Evolutionary conservation across 192 early-diverging fungal genomes (phyloP).

Genomic region (Coemansia erecta): DNA sequence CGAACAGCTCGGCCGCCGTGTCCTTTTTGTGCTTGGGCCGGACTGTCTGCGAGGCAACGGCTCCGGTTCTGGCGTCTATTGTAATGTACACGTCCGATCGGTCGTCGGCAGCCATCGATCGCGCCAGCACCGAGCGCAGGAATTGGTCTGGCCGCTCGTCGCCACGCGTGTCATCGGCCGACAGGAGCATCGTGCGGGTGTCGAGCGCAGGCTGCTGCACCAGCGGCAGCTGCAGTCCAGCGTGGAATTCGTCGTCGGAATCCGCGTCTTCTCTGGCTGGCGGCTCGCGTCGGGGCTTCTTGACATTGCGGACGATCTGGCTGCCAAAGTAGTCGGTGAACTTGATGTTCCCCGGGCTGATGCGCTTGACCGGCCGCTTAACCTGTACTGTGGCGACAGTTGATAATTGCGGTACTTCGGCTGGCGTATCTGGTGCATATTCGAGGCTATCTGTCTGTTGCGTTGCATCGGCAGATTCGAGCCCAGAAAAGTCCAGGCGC

Average conservation of each 20-base stretch:
- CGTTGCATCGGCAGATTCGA: not conserved
- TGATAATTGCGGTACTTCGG: not conserved
- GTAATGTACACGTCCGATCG: constrained; percentile 33
- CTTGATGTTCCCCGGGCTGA: constrained; percentile 30
- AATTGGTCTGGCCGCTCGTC: constrained; percentile 10
- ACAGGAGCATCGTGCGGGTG: constrained; percentile 30
- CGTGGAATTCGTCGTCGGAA: constrained; percentile 1
- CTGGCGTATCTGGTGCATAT: too few relatives aligned
- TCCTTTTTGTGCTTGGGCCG: constrained; percentile 25
- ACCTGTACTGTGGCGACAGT: too few relatives aligned
- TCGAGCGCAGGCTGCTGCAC: constrained; percentile 24
- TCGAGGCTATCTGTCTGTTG: not conserved
- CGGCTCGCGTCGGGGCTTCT: constrained; percentile 28
- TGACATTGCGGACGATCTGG: constrained; percentile 24
- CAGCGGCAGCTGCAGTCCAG: constrained; percentile 4
- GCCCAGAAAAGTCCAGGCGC: too few relatives aligned
- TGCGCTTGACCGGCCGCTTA: constrained; percentile 24
- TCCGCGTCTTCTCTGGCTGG: not conserved
- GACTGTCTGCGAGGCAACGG: constrained; percentile 23
- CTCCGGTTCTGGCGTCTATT: constrained; percentile 28
- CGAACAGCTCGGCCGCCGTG: constrained; percentile 38
- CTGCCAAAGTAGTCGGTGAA: constrained; percentile 50
- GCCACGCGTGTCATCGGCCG: not conserved
- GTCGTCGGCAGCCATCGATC: constrained; percentile 34
- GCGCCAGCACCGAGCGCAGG: constrained; percentile 20